Percentiles rank a stretch among this genome's conserved stretches.
These are phyloP conservation scores for Microthyrium microscopicum DNA, from an alignment of 2,329 filamentous ascomycete genomes.

Conservation along the genomic window DNA sequence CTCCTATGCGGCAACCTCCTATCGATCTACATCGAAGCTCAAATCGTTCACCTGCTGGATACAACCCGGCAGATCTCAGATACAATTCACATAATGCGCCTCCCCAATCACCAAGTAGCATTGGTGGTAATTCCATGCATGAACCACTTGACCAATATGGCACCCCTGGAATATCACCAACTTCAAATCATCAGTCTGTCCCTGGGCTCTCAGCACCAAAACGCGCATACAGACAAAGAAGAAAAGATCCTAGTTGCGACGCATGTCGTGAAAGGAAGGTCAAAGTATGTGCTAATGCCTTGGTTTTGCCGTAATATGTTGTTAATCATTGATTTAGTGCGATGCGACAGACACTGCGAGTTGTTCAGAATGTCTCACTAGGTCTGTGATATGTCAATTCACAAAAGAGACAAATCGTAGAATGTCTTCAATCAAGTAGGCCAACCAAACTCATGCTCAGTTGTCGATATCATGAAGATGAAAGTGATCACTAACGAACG, in stretches of 20 bases:
- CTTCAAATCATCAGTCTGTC: constrained; percentile 22
- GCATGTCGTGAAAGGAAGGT: constrained; percentile 75
- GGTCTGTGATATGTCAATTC: constrained; percentile 95
- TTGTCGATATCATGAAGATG: background rate
- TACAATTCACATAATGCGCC: constrained; percentile 8
- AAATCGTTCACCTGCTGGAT: constrained; percentile 13
- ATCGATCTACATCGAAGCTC: too few relatives aligned
- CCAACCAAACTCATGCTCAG: constrained; percentile 9
- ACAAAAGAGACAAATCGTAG: constrained; percentile 96
- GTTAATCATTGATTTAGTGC: constrained; percentile 36
- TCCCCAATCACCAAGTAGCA: constrained; percentile 8
- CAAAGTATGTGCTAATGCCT: constrained; percentile 28
- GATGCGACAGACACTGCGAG: constrained; percentile 93
- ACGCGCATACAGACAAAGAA: constrained; percentile 79
- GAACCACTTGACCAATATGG: constrained; percentile 5
- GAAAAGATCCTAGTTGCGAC: constrained; percentile 96
- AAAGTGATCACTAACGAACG: constrained; percentile 8
- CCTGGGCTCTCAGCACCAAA: constrained; percentile 60
- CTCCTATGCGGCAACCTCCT: background rate
- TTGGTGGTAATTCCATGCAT: constrained; percentile 6
- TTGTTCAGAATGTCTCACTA: constrained; percentile 92
- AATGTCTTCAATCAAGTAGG: constrained; percentile 93
- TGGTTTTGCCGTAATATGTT: background rate
- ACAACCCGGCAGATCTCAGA: constrained; percentile 1
- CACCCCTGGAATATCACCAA: constrained; percentile 22